Base-by-base conservation (phyloP, 2,329 filamentous ascomycete species). In the Blumeria hordei region DNA sequence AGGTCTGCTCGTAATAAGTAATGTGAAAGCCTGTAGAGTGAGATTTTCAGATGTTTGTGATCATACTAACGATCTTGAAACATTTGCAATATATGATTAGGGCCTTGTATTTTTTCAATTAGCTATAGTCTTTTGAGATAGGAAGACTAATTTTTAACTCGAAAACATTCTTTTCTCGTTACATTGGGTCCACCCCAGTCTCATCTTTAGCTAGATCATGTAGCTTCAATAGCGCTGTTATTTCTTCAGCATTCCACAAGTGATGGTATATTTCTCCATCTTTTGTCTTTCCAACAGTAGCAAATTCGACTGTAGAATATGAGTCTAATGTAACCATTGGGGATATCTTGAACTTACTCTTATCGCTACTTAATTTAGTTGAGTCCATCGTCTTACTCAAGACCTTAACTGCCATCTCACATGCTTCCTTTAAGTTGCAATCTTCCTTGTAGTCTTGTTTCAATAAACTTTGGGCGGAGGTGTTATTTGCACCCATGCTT, bases 391-490 rank as follows among this genome's bases (percentile, higher is more conserved):
- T 98, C 81, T 98, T 98, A 77, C 92, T 96, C 61, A 98, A 72
- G 59, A 98, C 92, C 77, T 98, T 98, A 68, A 98, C 92, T 10
- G 92, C 92, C 76, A 95, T 83, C 55, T 84, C 88, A 68, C 92
- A 98, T 4, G 93, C 92, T 73, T 98, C 92, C 73, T 94, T 86
- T 66, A 98, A 70, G 61, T 86, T 83, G 69, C 88, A 96, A 63
- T 96, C 88, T 71, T 98, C 92, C 76, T 96, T 95, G 74, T 98
- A 98, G 70, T 98, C 92, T 70, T 98, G 92, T 78, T 98, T 98
- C 69, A 98, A 71, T 70, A 98, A 71, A 70, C 88, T 94, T 71
- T 95, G 88, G 9, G 93, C 93, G 64, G 87, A 94, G 47, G 92
- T 92, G 68, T 96, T 95, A 76, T 98, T 98, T 59, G 93, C 93